Base-by-base conservation (phyloP, 352 stramenopile species). In the Phytopythium vexans region DNA sequence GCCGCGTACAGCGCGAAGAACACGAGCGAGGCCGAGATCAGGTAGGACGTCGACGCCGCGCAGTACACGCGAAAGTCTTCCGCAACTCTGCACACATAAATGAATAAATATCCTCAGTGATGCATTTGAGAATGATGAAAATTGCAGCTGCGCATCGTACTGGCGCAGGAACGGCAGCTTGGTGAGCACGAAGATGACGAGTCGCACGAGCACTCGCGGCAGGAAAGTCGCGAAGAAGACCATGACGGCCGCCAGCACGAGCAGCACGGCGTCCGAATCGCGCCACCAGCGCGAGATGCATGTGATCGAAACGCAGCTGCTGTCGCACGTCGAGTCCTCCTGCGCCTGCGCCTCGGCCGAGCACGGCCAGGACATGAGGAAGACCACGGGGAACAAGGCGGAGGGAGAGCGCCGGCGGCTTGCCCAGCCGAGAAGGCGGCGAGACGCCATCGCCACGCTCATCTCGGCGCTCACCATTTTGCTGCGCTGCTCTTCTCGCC, bases 141-240 rank as follows among this genome's bases (percentile, higher is more conserved):
- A 14, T 21, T 43, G 6, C 33, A 37, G 3, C 16, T 45, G 14
- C 14, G 31, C 15, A 3, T 68, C 77, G 52, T 68, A 95, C 86
- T 94, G 77, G 27, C 66, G 78, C 49, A 95, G 77, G 61, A 94
- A 94, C 11, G 82, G 80, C 43, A 95, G 56, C 56, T 95, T 94
- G 8, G 80, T 88, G 48, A 95, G 66, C 62, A 92, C 82, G 58
- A 94, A 92, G 50, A 95, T 89, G 48, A 92, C 65, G 46, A 95
- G 63, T 2, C 83, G 77, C 37, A 95, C 79, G 46, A 94, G 73
- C 49, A 95, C 80, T 36, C 83, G 82, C 21, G 86, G 86, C 52
- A 95, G 56, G 60, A 95, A 95, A 31, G 86, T 92, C 32, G 86
- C 86, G 56, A 92, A 91, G 64, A 95, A 94, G 50, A 95, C 66